Evolutionary conservation across 208 protist species (phyloP).

Genomic region (Strigomonas galati): DNA sequence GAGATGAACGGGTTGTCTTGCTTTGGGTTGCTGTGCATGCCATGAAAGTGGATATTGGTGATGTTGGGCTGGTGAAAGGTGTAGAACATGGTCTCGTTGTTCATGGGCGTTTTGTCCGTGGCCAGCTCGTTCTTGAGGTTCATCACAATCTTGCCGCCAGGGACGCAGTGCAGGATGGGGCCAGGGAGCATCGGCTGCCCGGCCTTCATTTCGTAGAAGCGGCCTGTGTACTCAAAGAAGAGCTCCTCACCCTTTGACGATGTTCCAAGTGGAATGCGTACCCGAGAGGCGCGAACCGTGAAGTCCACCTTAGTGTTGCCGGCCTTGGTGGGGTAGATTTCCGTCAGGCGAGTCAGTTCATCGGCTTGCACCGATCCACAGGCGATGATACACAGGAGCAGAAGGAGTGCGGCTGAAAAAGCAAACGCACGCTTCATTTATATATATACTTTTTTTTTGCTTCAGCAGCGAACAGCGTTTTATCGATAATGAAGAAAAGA

Average conservation of each 20-base stretch:
- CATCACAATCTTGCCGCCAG: conserved; percentile 68
- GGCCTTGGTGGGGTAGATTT: conserved; percentile 30
- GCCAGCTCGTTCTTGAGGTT: conserved; percentile 59
- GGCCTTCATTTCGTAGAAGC: conserved; percentile 47
- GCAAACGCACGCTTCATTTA: background rate
- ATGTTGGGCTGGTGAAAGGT: conserved; percentile 65
- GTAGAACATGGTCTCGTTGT: conserved; percentile 31
- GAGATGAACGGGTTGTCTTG: conserved; percentile 71
- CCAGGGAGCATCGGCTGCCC: conserved; percentile 51
- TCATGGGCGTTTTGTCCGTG: conserved; percentile 15
- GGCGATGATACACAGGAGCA: conserved; percentile 13
- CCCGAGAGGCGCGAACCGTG: conserved; percentile 25
- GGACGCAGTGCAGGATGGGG: conserved; percentile 52
- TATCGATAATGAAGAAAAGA: background rate
- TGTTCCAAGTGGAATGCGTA: conserved; percentile 49
- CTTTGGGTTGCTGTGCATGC: conserved; percentile 65
- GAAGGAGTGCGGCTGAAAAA: too few species aligned
- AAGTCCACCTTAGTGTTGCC: conserved; percentile 53
- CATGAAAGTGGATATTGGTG: conserved; percentile 86
- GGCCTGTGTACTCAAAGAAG: conserved; percentile 67
- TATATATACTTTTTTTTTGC: background rate
- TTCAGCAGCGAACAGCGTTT: background rate
- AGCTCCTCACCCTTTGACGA: conserved; percentile 22
- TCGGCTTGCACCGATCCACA: conserved; percentile 1
- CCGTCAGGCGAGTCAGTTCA: conserved; percentile 19